A percentile compares a stretch with the other conserved stretches of the same genome.
Conservation (phyloP, 1,139 yeast genomes). For the Chernovozyma aurita region DNA sequence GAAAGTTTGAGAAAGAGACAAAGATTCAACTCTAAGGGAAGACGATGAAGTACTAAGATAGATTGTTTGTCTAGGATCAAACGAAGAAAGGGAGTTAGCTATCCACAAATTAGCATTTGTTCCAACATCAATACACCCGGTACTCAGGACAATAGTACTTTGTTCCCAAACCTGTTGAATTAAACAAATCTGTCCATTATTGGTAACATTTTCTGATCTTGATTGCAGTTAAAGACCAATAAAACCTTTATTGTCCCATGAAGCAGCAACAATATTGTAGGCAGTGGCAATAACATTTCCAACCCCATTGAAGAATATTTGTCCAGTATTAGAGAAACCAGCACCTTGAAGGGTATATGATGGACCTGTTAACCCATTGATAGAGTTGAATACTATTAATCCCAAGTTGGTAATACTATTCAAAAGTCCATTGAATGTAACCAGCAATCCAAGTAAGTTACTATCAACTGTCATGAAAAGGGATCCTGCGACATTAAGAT, state of each 20-base stretch:
- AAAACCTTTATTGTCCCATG: conserved; percentile 17
- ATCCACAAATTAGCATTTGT: conserved; percentile 14
- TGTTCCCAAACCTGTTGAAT: conserved; percentile 16
- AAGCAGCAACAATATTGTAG: conserved; percentile 11
- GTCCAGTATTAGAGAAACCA: conserved; percentile 11
- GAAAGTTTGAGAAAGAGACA: conserved; percentile 14
- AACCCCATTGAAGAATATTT: conserved; percentile 7
- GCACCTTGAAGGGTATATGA: conserved; percentile 1
- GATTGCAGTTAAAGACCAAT: conserved; percentile 14
- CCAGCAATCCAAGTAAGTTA: conserved; percentile 1
- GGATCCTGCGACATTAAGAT: conserved; percentile 19
- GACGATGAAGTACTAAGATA: conserved; percentile 14
- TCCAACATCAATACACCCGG: conserved; percentile 19
- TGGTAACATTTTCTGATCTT: conserved; percentile 9
- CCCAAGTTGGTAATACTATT: conserved; percentile 5
- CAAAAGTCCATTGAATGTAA: conserved; percentile 3
- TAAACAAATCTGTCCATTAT: conserved; percentile 20
- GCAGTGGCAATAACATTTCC: conserved; percentile 10
- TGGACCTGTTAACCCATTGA: conserved; percentile 5
- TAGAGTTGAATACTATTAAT: conserved; percentile 4
- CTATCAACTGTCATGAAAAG: conserved; percentile 17
- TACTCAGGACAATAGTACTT: conserved; percentile 14
- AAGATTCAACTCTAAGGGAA: conserved; percentile 14
- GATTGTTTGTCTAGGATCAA: conserved; percentile 13
- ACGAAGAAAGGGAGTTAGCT: conserved; percentile 10